These are phyloP conservation scores for Marasmius fiardii DNA, from an alignment of 1,284 basidiomycete species.

Conservation along the genomic window DNA sequence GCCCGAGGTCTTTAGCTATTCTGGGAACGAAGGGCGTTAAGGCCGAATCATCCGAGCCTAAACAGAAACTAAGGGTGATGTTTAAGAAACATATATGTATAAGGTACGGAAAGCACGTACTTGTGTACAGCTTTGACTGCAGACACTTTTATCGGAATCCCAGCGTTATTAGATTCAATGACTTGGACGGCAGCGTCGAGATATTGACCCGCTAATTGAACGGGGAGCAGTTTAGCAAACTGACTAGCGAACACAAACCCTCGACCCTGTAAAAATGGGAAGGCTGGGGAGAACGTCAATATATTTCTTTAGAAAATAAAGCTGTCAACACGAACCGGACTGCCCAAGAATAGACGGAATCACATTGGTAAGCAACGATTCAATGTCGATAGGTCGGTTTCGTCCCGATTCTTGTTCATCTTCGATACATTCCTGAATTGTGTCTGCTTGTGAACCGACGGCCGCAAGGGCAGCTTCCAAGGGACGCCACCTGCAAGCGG, in stretches of 20 bases:
- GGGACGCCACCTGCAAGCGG: constrained; percentile 74
- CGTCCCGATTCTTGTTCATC: constrained; percentile 66
- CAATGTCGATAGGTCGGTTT: constrained; percentile 72
- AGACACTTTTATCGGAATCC: constrained; percentile 88
- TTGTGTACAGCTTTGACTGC: constrained; percentile 91
- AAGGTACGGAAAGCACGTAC: constrained; percentile 39
- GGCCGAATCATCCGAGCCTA: constrained; percentile 54
- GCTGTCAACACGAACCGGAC: constrained; percentile 44
- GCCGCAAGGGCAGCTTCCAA: constrained; percentile 83
- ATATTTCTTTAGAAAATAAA: neutral
- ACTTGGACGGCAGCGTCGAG: constrained; percentile 83
- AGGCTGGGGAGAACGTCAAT: constrained; percentile 42
- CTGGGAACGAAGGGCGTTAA: constrained; percentile 66
- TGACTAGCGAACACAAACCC: constrained; percentile 95
- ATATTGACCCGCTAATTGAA: constrained; percentile 76
- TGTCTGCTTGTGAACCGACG: constrained; percentile 81
- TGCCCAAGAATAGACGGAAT: constrained; percentile 75
- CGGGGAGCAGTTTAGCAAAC: constrained; percentile 74
- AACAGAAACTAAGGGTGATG: constrained; percentile 54
- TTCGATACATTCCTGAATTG: constrained; percentile 74
- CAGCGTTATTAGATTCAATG: constrained; percentile 69
- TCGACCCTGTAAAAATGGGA: constrained; percentile 90
- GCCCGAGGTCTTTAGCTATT: constrained; percentile 82
- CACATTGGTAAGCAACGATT: constrained; percentile 71
- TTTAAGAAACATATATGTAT: constrained; percentile 5